These are phyloP conservation scores for Phytopythium chamaehyphon DNA, from an alignment of 352 stramenopile species.

Conservation along the genomic window DNA sequence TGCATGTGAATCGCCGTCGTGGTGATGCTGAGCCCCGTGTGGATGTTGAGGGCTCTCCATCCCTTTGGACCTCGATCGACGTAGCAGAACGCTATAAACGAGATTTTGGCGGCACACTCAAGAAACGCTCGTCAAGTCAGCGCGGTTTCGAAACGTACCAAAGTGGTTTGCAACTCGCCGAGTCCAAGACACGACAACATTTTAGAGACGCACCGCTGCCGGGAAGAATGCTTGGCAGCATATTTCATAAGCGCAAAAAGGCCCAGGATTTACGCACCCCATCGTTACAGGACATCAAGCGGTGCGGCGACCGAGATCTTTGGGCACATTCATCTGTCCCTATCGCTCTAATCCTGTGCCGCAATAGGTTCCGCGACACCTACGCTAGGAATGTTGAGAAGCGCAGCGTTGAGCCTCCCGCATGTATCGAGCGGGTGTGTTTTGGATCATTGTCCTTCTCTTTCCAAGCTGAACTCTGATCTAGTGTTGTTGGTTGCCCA, in stretches of 20 bases:
- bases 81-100: too few relatives aligned
- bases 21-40: too few relatives aligned
- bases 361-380: constrained; percentile 56
- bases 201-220: neutral
- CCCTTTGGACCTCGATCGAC: too few relatives aligned
- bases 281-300: constrained; percentile 75
- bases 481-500: constrained; percentile 9
- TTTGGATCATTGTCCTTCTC: neutral
- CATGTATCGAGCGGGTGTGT: constrained; percentile 62
- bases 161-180: too few relatives aligned
- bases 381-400: constrained; percentile 60
- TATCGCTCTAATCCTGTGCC: neutral
- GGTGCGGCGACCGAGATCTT: constrained; percentile 33
- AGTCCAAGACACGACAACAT: neutral
- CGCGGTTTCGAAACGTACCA: constrained; percentile 11
- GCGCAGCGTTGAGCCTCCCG: constrained; percentile 55
- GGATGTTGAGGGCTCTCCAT: too few relatives aligned
- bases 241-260: constrained; percentile 83
- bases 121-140: neutral
- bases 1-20: neutral
- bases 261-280: constrained; percentile 66
- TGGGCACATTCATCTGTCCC: constrained; percentile 1
- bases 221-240: constrained; percentile 55
- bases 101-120: too few relatives aligned
- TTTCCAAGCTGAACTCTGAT: neutral